Evolutionary conservation across 2,329 filamentous ascomycete genomes (phyloP), one percentile per base, ranked within the genome.

Genomic region (Colletotrichum spinosum): DNA sequence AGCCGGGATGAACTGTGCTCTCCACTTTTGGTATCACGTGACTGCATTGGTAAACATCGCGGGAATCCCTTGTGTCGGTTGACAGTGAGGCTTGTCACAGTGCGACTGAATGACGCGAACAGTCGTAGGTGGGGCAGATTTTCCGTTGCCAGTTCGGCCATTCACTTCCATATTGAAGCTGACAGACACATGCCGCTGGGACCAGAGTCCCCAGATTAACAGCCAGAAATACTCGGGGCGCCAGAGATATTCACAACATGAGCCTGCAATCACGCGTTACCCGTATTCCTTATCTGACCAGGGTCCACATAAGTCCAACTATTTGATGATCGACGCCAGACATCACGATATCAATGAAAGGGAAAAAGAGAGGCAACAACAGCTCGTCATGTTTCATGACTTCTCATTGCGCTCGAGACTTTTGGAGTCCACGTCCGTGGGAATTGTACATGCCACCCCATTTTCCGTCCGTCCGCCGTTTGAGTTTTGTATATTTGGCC

Each of bases 1-100:
- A 76, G 67, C 60, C 70, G 70, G 60, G 67, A 68, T 52, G 46
- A 13, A 55, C 54, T 25, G 15, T 39, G 57, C 67, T 64, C 67
- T 54, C 42, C 44, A 50, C 4, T 4, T 4, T 3, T 25, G 25
- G 4, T 25, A 48, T 77, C 77, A 79, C 77, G 77, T 79, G 78
- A 74, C 25, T 44, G 0, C 0, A 1, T 4, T 6, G n/a, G 25
- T 25, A 25, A 25, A 25, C 25, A 25, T 25, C 25, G 25, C 25
- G 25, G 25, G 25, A 25, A 25, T 25, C 17, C 17, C 17, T 17
- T 17, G 4, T 25, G 25, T 25, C 1, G 25, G 25, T 25, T 25
- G 25, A 25, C 25, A 25, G 25, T 25, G 25, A 25, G 25, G 25
- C 25, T 25, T 25, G 25, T 25, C 1, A 11, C 8, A 48, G 8